These are phyloP conservation scores for Gardenia jasminoides DNA, from an alignment of 257 asterid genomes.

Conservation along the genomic window DNA sequence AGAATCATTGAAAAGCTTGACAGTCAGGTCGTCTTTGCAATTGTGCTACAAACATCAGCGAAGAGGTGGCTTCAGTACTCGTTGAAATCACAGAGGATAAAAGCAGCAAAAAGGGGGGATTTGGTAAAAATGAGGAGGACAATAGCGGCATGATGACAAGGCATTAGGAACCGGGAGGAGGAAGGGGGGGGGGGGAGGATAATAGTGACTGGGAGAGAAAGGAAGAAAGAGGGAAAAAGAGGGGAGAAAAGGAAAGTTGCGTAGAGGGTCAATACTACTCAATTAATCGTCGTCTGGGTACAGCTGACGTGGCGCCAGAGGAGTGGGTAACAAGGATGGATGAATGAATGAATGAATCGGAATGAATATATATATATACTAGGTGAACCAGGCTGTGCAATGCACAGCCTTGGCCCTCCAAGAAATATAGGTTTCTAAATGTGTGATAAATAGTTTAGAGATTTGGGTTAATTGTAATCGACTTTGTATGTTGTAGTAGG, in stretches of 20 bases:
- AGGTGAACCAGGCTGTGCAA: too few species aligned
- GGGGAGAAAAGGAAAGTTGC: conserved; percentile 36
- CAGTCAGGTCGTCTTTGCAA: not conserved
- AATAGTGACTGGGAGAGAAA: not conserved
- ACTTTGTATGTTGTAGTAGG: too few species aligned
- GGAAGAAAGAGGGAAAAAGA: not conserved
- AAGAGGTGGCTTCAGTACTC: not conserved
- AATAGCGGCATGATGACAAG: not conserved
- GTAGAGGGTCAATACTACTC: conserved; percentile 64
- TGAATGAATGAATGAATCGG: not conserved
- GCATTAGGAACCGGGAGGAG: not conserved
- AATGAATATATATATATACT: too few species aligned
- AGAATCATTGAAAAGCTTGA: too few species aligned
- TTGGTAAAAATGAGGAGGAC: conserved; percentile 17
- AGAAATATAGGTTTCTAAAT: too few species aligned
- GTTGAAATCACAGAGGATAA: not conserved
- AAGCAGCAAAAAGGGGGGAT: conserved; percentile 22
- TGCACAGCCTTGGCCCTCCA: too few species aligned
- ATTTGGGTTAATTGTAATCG: too few species aligned
- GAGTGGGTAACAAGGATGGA: conserved; percentile 31
- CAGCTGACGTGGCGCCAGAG: conserved; percentile 45
- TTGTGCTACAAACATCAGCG: not conserved
- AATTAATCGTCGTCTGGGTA: conserved; percentile 27
- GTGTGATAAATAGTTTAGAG: too few species aligned
- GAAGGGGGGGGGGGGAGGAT: too few species aligned